A percentile compares a stretch with the other conserved stretches of the same genome.
These are phyloP conservation scores for Ceriops decandra DNA, from an alignment of 345 rosid genomes.

Conservation along the genomic window DNA sequence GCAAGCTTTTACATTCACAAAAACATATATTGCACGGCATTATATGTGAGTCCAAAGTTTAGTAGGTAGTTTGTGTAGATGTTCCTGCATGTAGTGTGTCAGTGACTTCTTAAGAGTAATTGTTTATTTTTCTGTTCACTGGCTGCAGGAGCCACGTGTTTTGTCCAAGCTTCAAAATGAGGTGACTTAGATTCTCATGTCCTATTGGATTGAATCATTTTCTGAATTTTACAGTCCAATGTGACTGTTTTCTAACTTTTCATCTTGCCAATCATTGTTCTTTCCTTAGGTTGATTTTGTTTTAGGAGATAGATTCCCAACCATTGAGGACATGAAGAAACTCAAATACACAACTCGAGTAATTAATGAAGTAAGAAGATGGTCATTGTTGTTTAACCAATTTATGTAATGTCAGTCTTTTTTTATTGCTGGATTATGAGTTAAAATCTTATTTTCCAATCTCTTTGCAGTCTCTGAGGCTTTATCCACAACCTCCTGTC, in stretches of 20 bases:
- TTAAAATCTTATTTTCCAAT: slow-evolving; percentile 13
- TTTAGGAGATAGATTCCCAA: slow-evolving; percentile 81
- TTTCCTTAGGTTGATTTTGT: slow-evolving; percentile 73
- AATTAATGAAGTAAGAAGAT: slow-evolving; percentile 70
- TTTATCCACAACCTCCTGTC: slow-evolving; percentile 97
- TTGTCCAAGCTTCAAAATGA: slow-evolving; percentile 84
- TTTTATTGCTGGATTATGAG: slow-evolving; percentile 1
- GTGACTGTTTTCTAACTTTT: background rate
- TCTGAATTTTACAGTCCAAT: slow-evolving; percentile 1
- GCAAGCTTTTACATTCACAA: no score
- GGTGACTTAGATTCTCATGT: slow-evolving; percentile 35
- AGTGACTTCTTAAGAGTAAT: background rate
- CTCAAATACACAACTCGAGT: slow-evolving; percentile 89
- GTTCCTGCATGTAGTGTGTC: background rate
- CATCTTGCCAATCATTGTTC: background rate
- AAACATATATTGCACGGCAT: no score
- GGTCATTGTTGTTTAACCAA: background rate
- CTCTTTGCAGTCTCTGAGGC: slow-evolving; percentile 72
- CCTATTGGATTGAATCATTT: background rate
- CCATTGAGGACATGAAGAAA: slow-evolving; percentile 79
- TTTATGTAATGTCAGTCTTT: slow-evolving; percentile 3
- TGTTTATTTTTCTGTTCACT: slow-evolving; percentile 15
- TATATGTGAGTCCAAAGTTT: no score
- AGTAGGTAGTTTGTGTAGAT: background rate
- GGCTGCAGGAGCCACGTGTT: slow-evolving; percentile 64